Percentiles rank a stretch among this genome's conserved stretches.
Evolutionary conservation across 176 grass and related monocot species (phyloP).

Genomic region (Musa itinerans): DNA sequence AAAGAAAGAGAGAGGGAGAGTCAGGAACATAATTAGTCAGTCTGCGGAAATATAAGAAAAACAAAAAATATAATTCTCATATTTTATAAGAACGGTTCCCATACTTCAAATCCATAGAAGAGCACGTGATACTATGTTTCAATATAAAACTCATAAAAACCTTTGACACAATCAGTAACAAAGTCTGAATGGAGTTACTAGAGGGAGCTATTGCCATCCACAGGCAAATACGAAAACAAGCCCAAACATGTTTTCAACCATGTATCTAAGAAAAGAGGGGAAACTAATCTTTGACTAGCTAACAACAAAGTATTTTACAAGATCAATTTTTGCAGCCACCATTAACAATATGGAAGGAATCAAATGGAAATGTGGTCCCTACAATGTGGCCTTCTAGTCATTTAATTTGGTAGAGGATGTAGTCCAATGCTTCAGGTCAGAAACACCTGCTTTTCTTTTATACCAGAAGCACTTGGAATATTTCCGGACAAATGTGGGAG

Average conservation of each 20-base stretch:
- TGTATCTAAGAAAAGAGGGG: no score
- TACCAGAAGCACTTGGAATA: not conserved
- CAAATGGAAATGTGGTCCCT: not conserved
- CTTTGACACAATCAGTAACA: no score
- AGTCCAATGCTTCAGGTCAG: not conserved
- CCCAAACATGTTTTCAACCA: not conserved
- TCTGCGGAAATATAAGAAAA: no score
- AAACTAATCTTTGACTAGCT: no score
- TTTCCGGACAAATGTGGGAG: not conserved
- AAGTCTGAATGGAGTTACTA: not conserved
- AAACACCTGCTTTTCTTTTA: not conserved
- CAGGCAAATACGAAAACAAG: not conserved
- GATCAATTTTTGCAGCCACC: not conserved
- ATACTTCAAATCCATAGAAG: no score
- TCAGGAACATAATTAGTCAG: no score
- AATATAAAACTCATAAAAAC: not conserved
- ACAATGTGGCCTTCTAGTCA: no score
- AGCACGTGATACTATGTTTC: not conserved
- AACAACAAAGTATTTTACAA: not conserved
- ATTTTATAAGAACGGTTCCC: no score
- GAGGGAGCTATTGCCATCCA: not conserved
- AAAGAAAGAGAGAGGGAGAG: not conserved
- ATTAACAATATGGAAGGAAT: not conserved
- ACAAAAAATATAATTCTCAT: no score
- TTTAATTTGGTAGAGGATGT: not conserved